These are phyloP conservation scores for Zelopaecilomyces penicillatus DNA, from an alignment of 2,329 filamentous ascomycete genomes.

Conservation along the genomic window DNA sequence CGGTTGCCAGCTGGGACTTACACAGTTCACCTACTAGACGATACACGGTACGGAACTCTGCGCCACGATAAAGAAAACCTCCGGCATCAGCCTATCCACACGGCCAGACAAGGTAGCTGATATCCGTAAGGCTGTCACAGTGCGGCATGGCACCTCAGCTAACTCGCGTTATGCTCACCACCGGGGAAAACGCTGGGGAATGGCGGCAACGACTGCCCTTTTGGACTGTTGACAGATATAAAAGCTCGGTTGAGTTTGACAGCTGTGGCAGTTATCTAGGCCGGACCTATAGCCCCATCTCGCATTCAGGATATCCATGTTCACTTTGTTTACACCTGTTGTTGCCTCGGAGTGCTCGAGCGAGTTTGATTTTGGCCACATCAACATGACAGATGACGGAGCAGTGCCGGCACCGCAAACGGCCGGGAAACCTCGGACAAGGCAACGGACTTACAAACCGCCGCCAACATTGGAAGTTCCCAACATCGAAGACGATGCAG, in stretches of 20 bases:
- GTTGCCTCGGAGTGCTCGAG: too few species aligned
- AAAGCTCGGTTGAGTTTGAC: background rate
- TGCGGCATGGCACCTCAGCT: background rate
- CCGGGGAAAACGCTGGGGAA: too few species aligned
- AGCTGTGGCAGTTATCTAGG: background rate
- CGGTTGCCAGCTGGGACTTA: background rate
- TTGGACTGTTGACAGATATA: background rate
- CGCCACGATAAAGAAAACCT: background rate
- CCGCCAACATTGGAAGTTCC: constrained; percentile 35
- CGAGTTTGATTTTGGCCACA: background rate
- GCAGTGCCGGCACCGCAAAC: background rate
- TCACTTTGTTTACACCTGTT: background rate
- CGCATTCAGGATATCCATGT: background rate
- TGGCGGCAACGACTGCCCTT: too few species aligned
- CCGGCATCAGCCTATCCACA: background rate
- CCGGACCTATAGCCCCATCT: background rate
- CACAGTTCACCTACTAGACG: too few species aligned
- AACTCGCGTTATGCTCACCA: constrained; percentile 1
- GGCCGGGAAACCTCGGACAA: constrained; percentile 20
- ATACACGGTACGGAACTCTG: too few species aligned
- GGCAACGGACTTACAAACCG: constrained; percentile 33
- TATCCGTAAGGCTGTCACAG: constrained; percentile 1
- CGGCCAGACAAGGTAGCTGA: background rate
- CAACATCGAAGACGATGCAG: constrained; percentile 40
- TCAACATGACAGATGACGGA: background rate